A percentile compares a stretch with the other conserved stretches of the same genome.
Conservation (phyloP, 768 basidiomycete genomes). For the Hemileccinum impolitum region DNA sequence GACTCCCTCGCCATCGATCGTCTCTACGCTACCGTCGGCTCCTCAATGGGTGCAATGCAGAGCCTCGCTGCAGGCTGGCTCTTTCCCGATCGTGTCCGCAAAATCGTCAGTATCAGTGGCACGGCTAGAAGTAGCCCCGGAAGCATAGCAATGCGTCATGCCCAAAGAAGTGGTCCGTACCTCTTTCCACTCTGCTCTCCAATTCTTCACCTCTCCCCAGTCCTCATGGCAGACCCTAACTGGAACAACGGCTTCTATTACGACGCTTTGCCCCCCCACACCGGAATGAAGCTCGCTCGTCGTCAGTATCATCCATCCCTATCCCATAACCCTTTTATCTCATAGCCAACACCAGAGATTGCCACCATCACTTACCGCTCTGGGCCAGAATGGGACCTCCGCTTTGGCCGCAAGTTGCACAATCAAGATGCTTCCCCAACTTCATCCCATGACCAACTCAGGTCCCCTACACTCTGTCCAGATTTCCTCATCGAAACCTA, state of each 20-base stretch:
- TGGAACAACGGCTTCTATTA: slow-evolving; percentile 99
- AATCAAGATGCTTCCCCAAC: slow-evolving; percentile 14
- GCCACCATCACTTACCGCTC: slow-evolving; percentile 99
- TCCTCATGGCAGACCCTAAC: slow-evolving; percentile 98
- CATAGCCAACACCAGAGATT: slow-evolving; percentile 64
- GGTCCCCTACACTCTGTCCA: slow-evolving; percentile 79
- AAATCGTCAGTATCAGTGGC: slow-evolving; percentile 92
- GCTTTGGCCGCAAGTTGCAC: slow-evolving; percentile 84
- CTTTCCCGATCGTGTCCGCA: slow-evolving; percentile 82
- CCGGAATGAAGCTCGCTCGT: slow-evolving; percentile 96
- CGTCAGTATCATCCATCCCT: slow-evolving; percentile 51
- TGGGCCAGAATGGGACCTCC: slow-evolving; percentile 97
- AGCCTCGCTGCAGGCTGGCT: slow-evolving; percentile 95
- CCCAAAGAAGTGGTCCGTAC: slow-evolving; percentile 83
- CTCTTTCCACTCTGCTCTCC: not conserved
- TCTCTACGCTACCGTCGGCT: slow-evolving; percentile 91
- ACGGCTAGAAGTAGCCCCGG: slow-evolving; percentile 90
- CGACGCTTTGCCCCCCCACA: slow-evolving; percentile 90
- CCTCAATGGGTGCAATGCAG: slow-evolving; percentile 98
- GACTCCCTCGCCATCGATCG: slow-evolving; percentile 81
- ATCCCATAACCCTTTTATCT: not conserved
- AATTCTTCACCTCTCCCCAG: slow-evolving; percentile 38
- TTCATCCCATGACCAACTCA: slow-evolving; percentile 11
- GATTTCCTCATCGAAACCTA: slow-evolving; percentile 99
- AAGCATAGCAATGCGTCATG: slow-evolving; percentile 93